Evolutionary conservation across 129 eudicot species (phyloP).

Genomic region (Silybum marianum): DNA sequence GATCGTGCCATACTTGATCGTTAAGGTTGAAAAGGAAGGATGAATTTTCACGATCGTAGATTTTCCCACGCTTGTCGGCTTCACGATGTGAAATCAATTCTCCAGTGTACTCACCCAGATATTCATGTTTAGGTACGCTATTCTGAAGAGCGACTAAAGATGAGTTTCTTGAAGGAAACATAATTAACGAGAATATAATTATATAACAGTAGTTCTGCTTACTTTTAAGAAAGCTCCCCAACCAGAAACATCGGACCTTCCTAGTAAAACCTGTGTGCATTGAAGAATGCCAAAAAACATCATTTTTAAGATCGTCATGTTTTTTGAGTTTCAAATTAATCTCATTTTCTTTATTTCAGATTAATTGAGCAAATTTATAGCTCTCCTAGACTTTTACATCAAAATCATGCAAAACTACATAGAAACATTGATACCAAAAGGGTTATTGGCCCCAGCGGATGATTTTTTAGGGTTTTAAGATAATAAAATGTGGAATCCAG

Average conservation of each 20-base stretch:
- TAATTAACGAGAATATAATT: not conserved
- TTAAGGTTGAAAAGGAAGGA: slow-evolving; percentile 85
- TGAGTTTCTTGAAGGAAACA: slow-evolving; percentile 20
- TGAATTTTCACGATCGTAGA: slow-evolving; percentile 81
- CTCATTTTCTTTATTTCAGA: not conserved
- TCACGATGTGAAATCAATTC: slow-evolving; percentile 89
- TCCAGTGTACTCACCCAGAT: slow-evolving; percentile 95
- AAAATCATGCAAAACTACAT: not conserved
- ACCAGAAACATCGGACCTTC: slow-evolving; percentile 89
- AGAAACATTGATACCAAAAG: not conserved
- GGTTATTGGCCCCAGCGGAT: too few relatives aligned
- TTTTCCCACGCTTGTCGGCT: slow-evolving; percentile 93
- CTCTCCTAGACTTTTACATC: not conserved
- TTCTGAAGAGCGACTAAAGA: slow-evolving; percentile 46
- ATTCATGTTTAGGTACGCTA: slow-evolving; percentile 78
- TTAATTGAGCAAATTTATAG: not conserved
- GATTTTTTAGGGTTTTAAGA: too few relatives aligned
- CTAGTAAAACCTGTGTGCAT: slow-evolving; percentile 69
- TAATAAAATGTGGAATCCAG: too few relatives aligned
- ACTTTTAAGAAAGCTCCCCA: slow-evolving; percentile 99
- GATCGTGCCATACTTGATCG: slow-evolving; percentile 57
- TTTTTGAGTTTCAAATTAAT: slow-evolving; percentile 1
- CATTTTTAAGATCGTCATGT: slow-evolving; percentile 9
- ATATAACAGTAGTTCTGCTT: slow-evolving; percentile 2
- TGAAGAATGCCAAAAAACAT: slow-evolving; percentile 15